phyloP scores from a whole-genome alignment of 1,139 yeast genomes.

The Candida sanyaensis region DNA sequence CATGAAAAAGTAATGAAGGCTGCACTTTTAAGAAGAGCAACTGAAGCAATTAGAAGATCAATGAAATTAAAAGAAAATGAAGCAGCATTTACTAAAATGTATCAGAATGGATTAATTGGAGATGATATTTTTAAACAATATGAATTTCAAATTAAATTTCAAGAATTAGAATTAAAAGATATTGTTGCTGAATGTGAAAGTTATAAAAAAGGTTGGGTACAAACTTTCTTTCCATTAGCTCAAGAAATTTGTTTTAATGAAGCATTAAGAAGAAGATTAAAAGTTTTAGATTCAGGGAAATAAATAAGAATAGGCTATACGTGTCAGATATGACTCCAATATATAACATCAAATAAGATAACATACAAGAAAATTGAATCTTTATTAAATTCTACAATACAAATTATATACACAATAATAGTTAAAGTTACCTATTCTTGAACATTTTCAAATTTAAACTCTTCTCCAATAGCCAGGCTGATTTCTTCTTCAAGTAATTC shows the following conservation, averaged over 20 bases:
- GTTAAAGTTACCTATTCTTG: conserved; percentile 15
- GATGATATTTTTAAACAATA: conserved; percentile 84
- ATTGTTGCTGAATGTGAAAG: conserved; percentile 76
- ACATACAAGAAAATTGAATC: background rate
- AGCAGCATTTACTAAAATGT: conserved; percentile 66
- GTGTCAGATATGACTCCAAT: too few species aligned
- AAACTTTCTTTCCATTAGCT: conserved; percentile 71
- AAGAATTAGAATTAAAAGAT: conserved; percentile 78
- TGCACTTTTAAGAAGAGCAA: conserved; percentile 75
- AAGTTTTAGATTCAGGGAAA: background rate
- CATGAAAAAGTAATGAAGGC: conserved; percentile 85
- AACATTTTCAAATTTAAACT: conserved; percentile 26
- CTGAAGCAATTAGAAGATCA: conserved; percentile 69
- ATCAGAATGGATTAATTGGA: conserved; percentile 88
- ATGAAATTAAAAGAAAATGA: conserved; percentile 73
- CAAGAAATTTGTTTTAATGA: conserved; percentile 92
- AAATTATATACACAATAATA: background rate
- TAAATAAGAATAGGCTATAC: too few species aligned
- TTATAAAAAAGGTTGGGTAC: conserved; percentile 80
- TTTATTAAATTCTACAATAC: background rate
- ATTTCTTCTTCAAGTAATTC: conserved; percentile 53
- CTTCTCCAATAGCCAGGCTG: conserved; percentile 35
- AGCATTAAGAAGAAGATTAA: conserved; percentile 79
- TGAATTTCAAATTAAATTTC: conserved; percentile 73
- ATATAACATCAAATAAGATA: too few species aligned